Conservation (phyloP, 352 stramenopile genomes). For the Globisporangium recalcitrans region DNA sequence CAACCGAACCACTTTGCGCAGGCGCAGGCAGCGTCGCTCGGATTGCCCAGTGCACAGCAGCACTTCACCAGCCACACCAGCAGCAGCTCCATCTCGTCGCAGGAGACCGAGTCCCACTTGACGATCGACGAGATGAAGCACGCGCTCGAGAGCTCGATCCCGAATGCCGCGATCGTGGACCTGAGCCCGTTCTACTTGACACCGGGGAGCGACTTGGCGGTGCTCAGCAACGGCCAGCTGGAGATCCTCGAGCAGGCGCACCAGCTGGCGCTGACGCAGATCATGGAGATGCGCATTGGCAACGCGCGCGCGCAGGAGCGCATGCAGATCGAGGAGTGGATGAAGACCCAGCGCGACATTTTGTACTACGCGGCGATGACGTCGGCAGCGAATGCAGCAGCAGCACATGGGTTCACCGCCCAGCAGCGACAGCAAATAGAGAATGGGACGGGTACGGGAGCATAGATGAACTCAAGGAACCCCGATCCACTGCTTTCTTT, state of each 20-base stretch:
- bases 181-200: constrained; percentile 43
- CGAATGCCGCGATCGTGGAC: constrained; percentile 34
- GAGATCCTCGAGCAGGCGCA: constrained; percentile 68
- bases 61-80: not conserved
- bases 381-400: constrained; percentile 3
- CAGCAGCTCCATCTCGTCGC: not conserved
- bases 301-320: constrained; percentile 59
- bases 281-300: constrained; percentile 52
- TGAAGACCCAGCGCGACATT: constrained; percentile 66
- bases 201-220: constrained; percentile 40
- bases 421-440: not conserved
- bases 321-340: constrained; percentile 61
- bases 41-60: constrained; percentile 28
- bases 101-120: constrained; percentile 13
- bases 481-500: not conserved
- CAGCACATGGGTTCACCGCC: not conserved
- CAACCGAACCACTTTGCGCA: constrained; percentile 58
- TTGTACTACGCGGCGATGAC: constrained; percentile 33
- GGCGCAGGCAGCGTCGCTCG: constrained; percentile 48
- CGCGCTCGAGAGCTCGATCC: constrained; percentile 30
- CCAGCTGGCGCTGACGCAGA: constrained; percentile 46
- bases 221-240: constrained; percentile 69
- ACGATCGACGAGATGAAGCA: constrained; percentile 46
- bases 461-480: not conserved
- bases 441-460: not conserved